phyloP scores from a whole-genome alignment of 2,329 filamentous ascomycete species.

The Beauveria scarabaeidicola region DNA sequence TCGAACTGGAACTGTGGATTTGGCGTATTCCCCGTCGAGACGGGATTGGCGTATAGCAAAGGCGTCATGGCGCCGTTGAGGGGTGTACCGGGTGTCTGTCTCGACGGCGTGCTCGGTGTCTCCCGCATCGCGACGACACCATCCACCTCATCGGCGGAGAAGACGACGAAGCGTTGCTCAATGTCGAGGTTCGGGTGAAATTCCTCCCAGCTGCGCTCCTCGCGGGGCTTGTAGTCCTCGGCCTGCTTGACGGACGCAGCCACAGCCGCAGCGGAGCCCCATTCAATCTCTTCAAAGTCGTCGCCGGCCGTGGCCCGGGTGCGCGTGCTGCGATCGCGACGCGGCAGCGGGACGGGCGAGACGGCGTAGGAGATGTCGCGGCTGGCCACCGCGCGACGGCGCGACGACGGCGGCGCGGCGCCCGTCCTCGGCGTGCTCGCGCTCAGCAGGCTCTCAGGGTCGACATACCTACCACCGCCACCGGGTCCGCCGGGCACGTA shows the following conservation, averaged over 20 bases:
- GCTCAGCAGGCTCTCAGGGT: constrained; percentile 47
- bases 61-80: constrained; percentile 38
- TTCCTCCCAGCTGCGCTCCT: constrained; percentile 95
- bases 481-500: constrained; percentile 84
- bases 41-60: constrained; percentile 35
- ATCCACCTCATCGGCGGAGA: constrained; percentile 78
- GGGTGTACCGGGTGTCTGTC: constrained; percentile 30
- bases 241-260: constrained; percentile 82
- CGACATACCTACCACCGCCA: constrained; percentile 76
- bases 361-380: constrained; percentile 33
- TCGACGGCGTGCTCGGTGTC: constrained; percentile 26
- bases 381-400: constrained; percentile 18
- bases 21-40: constrained; percentile 35
- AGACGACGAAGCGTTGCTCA: constrained; percentile 68
- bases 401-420: constrained; percentile 26
- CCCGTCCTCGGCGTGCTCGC: constrained; percentile 43
- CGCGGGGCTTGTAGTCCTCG: constrained; percentile 93
- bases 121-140: constrained; percentile 51
- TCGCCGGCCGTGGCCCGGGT: constrained; percentile 44
- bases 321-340: constrained; percentile 49
- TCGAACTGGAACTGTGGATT: constrained; percentile 24
- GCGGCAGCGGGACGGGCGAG: constrained; percentile 37
- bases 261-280: constrained; percentile 76
- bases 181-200: constrained; percentile 95
- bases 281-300: constrained; percentile 56